phyloP scores from a whole-genome alignment of 805 yeast genomes.

The Yarrowia bubula region DNA sequence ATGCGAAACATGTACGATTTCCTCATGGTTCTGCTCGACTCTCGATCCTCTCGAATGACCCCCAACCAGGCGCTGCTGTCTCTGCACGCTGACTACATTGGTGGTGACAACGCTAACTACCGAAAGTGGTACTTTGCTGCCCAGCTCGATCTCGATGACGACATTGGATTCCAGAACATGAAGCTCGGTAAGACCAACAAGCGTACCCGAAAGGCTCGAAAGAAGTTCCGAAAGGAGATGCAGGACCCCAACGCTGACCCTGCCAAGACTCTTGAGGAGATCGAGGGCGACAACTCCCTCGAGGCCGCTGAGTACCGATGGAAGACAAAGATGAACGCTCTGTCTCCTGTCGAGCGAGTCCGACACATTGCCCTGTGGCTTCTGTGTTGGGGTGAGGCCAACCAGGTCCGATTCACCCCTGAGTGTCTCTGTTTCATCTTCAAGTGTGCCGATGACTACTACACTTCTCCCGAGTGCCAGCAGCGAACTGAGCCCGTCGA shows the following conservation, averaged over 20 bases:
- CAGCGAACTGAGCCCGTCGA: slow-evolving; percentile 51
- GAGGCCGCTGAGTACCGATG: slow-evolving; percentile 82
- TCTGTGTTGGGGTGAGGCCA: slow-evolving; percentile 76
- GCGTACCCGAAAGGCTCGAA: slow-evolving; percentile 49
- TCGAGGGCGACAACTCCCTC: slow-evolving; percentile 63
- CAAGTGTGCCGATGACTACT: slow-evolving; percentile 91
- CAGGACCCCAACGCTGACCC: slow-evolving; percentile 51
- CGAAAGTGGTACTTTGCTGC: slow-evolving; percentile 92
- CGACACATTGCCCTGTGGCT: slow-evolving; percentile 63
- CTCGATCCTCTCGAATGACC: slow-evolving; percentile 76
- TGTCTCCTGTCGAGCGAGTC: slow-evolving; percentile 56
- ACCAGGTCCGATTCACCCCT: slow-evolving; percentile 84
- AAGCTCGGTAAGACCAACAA: slow-evolving; percentile 50
- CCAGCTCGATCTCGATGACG: slow-evolving; percentile 71
- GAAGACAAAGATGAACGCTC: slow-evolving; percentile 60
- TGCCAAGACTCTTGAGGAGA: slow-evolving; percentile 60
- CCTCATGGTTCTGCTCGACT: slow-evolving; percentile 76
- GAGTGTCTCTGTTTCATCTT: slow-evolving; percentile 91
- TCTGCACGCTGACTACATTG: slow-evolving; percentile 86
- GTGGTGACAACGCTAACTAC: slow-evolving; percentile 84
- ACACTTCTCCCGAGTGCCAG: slow-evolving; percentile 85
- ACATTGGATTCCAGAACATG: slow-evolving; percentile 56
- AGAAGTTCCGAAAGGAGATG: slow-evolving; percentile 46
- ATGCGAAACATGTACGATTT: slow-evolving; percentile 78
- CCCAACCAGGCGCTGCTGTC: slow-evolving; percentile 70